Conservation (phyloP, 768 basidiomycete genomes). For the Calvatia gigantea region DNA sequence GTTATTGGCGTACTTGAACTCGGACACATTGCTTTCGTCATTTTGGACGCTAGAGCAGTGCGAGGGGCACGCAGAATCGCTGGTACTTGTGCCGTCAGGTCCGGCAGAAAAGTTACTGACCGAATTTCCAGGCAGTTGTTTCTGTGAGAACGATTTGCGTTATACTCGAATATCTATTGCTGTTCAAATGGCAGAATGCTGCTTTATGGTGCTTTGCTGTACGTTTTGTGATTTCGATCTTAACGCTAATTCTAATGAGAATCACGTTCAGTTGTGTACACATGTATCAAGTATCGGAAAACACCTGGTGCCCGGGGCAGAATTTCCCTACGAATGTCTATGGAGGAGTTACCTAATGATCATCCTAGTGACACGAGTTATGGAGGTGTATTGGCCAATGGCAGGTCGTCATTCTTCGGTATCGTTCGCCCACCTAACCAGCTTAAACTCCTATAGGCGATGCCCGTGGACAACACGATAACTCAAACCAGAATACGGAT, state of each 20-base stretch:
- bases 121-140: slow-evolving; percentile 43
- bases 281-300: slow-evolving; percentile 49
- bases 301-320: slow-evolving; percentile 51
- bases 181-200: slow-evolving; percentile 48
- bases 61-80: slow-evolving; percentile 41
- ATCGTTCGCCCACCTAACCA: neutral
- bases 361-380: slow-evolving; percentile 23
- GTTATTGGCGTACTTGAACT: slow-evolving; percentile 39
- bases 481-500: neutral
- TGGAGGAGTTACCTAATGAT: slow-evolving; percentile 35
- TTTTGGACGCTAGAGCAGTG: slow-evolving; percentile 37
- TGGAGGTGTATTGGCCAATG: slow-evolving; percentile 30
- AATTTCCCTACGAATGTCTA: slow-evolving; percentile 47
- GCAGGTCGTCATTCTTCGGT: slow-evolving; percentile 52
- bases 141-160: slow-evolving; percentile 27
- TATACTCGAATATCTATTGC: slow-evolving; percentile 41
- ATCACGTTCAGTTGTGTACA: slow-evolving; percentile 42
- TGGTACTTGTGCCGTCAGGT: slow-evolving; percentile 28
- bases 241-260: neutral
- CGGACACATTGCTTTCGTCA: slow-evolving; percentile 37
- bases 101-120: slow-evolving; percentile 2
- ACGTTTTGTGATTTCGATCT: slow-evolving; percentile 21
- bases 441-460: neutral
- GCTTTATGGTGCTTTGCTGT: slow-evolving; percentile 64
- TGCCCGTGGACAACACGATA: neutral